phyloP scores from a whole-genome alignment of 192 early-diverging fungal species.

The Mycoemilia scoparia region DNA sequence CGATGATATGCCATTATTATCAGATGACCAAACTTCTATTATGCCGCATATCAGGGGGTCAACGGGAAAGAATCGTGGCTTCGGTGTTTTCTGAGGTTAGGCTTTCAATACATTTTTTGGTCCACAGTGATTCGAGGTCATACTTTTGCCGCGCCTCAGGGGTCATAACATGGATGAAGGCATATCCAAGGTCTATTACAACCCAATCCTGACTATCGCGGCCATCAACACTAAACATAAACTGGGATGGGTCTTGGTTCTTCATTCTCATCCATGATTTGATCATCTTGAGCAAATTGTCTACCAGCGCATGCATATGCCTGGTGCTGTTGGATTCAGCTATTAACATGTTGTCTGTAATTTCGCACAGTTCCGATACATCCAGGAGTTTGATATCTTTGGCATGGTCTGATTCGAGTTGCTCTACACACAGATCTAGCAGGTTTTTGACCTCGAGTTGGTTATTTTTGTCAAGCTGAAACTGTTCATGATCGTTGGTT shows the following conservation, averaged over 20 bases:
- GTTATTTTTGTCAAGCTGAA: slow-evolving; percentile 1
- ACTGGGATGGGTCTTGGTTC: not conserved
- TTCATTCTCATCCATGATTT: slow-evolving; percentile 10
- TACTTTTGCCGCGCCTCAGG: slow-evolving; percentile 17
- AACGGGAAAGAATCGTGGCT: no score
- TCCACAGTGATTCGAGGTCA: slow-evolving; percentile 17
- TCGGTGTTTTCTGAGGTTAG: no score
- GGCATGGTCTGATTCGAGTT: slow-evolving; percentile 7
- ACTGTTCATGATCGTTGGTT: not conserved
- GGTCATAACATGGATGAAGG: slow-evolving; percentile 25
- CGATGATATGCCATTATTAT: no score
- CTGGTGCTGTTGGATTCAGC: slow-evolving; percentile 20
- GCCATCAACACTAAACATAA: slow-evolving; percentile 15
- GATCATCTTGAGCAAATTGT: slow-evolving; percentile 15
- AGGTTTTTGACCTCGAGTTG: slow-evolving; percentile 6
- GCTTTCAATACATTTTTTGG: no score
- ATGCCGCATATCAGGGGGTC: no score
- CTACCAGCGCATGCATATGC: slow-evolving; percentile 25
- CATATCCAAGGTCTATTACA: slow-evolving; percentile 21
- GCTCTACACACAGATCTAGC: slow-evolving; percentile 13
- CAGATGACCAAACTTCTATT: no score
- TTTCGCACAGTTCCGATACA: slow-evolving; percentile 14
- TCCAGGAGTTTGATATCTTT: slow-evolving; percentile 9
- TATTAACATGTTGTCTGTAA: slow-evolving; percentile 15
- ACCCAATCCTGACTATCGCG: slow-evolving; percentile 28